Evolutionary conservation across 2,329 filamentous ascomycete species (phyloP), one percentile per base, ranked within the genome.

Genomic region (Penicillium hesseltinei): DNA sequence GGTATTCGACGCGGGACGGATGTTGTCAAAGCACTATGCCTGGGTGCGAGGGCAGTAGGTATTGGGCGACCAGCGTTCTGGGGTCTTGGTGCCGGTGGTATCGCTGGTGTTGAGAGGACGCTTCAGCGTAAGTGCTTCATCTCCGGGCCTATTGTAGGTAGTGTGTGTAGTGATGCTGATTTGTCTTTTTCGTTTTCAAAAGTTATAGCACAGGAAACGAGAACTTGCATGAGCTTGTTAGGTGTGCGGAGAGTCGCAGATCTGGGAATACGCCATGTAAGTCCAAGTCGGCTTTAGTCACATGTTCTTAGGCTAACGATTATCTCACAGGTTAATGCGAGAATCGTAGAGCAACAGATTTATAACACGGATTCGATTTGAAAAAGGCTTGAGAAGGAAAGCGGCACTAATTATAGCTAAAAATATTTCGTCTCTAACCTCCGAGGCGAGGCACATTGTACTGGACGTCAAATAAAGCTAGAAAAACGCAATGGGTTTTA

Each of bases 41-140:
- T 83, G 0, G 81, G 81, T 0, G 80, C 79, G 1, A 79, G 74
- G 1, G 80, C 79, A 13, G 80, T 82, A 2, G 78, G 80, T 0
- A 71, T 83, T 8, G 81, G 80, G 6, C 51, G 59, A 40, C 50
- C 49, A 8, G 45, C 21, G 45, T 25, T 43, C 13, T 43, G 40
- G 40, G 40, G 40, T 19, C 40, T 43, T 27, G 40, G 40, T 25
- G 40, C 40, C 23, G 40, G 40, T 25, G 40, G 40, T 25, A 13
- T 43, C 4, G 40, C 40, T 25, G 40, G 40, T 7, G 40, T 43
- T 23, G 40, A 43, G 23, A 43, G 21, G 15, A 43, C 13, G 9
- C 40, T 43, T 7, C 40, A 43, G 40, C 25, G 40, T 43, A 27
- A 25, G 40, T 25, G 21, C 13, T 17, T 43, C 15, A 17, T 43